Base-by-base conservation (phyloP, 2,329 filamentous ascomycete genomes). In the Trichoderma endophyticum region DNA sequence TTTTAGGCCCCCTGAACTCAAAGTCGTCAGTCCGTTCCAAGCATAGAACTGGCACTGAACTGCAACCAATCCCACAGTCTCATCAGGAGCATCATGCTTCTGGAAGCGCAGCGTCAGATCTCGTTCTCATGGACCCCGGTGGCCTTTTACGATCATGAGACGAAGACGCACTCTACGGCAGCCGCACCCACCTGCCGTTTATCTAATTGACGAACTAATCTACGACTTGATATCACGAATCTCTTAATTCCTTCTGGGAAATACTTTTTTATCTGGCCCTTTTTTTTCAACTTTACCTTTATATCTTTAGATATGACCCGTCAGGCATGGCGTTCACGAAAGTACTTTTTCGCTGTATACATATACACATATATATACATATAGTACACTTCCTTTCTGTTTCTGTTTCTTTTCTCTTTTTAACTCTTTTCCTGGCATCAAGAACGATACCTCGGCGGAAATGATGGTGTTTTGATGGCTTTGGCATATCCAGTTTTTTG, bases 1-100 rank as follows among this genome's bases (percentile, higher is more conserved):
- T 89, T 18, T 77, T 90, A 9, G 88, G 86, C 1, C 80, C 89
- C n/a, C 77, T 90, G 9, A 80, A 79, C 12, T 75, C 79, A 8
- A 81, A 76, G 57, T 74, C 79, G n/a, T 74, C 75, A 18, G 65
- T 21, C 8, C 75, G 80, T 26, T 76, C 80, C 4, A 81, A 75
- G 67, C 73, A 79, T 6, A 80, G 77, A 67, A 75, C 73, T 6
- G 83, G 79, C 14, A 86, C 83, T 6, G 85, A 87, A 73, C 76
- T 87, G 34, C 81, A 85, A 61, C 78, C 85, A 3, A 86, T 87
- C 73, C 82, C 82, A 2, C 85, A 84, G 72, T 81, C 82, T 28
- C 79, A 78, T 4, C 76, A 80, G 63, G 81, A 83, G 71, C 77
- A 81, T 21, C 72, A 77, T 4, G 77, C 79, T 28, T 79, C 79